Percentiles rank a stretch among this genome's conserved stretches.
phyloP scores from a whole-genome alignment of 805 yeast species.

The Hagleromyces aurorensis region DNA sequence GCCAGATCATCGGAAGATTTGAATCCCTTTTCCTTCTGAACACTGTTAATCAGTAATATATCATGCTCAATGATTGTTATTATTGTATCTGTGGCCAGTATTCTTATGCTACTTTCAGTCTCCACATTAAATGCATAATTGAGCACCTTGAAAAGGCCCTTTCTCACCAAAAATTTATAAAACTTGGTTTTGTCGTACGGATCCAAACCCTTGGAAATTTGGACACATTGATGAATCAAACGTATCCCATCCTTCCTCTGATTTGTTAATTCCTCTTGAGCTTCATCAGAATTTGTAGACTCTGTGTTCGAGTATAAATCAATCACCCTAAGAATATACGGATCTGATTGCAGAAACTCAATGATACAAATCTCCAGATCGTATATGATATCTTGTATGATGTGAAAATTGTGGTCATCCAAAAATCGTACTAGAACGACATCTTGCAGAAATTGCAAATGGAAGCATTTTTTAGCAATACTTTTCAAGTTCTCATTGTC shows the following conservation, averaged over 20 bases:
- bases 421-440: conserved; percentile 74
- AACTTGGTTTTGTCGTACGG: conserved; percentile 58
- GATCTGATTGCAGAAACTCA: conserved; percentile 27
- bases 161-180: conserved; percentile 52
- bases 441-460: conserved; percentile 76
- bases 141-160: conserved; percentile 64
- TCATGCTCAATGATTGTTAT: conserved; percentile 81
- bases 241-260: conserved; percentile 62
- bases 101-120: conserved; percentile 37
- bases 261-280: conserved; percentile 14
- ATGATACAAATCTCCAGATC: conserved; percentile 29
- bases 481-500: conserved; percentile 40
- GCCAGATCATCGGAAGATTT: too few relatives aligned
- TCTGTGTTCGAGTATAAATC: conserved; percentile 43
- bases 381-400: conserved; percentile 41
- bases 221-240: conserved; percentile 71
- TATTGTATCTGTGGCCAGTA: conserved; percentile 71
- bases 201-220: conserved; percentile 63
- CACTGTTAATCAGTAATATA: conserved; percentile 45
- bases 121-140: conserved; percentile 59
- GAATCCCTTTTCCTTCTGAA: conserved; percentile 16
- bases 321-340: conserved; percentile 53
- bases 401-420: conserved; percentile 70
- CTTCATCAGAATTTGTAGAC: conserved; percentile 4
- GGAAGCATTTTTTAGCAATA: conserved; percentile 65